Base-by-base conservation (phyloP, 352 stramenopile genomes). In the Phytophthora hybrid region DNA sequence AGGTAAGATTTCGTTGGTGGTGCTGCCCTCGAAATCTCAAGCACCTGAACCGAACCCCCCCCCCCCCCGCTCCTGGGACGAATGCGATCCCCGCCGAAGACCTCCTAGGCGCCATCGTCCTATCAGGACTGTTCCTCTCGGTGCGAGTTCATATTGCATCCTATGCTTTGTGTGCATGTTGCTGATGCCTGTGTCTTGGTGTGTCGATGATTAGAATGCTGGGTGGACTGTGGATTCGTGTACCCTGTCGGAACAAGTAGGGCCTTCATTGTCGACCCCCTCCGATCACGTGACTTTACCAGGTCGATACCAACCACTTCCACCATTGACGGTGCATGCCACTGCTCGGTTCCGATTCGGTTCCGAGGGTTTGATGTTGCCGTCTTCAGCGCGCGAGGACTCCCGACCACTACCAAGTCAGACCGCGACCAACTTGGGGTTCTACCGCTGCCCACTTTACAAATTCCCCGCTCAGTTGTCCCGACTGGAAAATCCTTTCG, bases 361-460 rank as follows among this genome's bases (percentile, higher is more conserved):
- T 16, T 54, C 49, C 8, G 59, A 79, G 66, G 53, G 41, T 21
- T 18, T 60, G 37, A 73, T 71, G 47, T 29, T 65, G 51, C 32
- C 63, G 52, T 71, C n/a, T n/a, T n/a, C n/a, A n/a, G n/a, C 18
- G 6, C 32, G 39, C 13, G 57, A 74, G 54, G 37, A 56, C 34
- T 34, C 39, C 14, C 53, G 21, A 52, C 66, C 70, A 19, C 66
- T 49, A 47, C 60, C 56, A 23, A 64, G 41, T 11, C 54, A 63
- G 14, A 26, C 31, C 1, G 47, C 26, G 49, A 26, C 47, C 46
- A 65, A 56, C 4, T 53, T 66, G 39, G 56, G 59, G 18, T 87
- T 82, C 52, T 87, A 80, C 55, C 67, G 65, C 3, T 91, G 83
- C 31, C 83, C 83, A 8, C 63, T 91, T 10, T 91, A 80, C 57